Evolutionary conservation across 768 basidiomycete species (phyloP).

Genomic region (Kwoniella dejecticola): DNA sequence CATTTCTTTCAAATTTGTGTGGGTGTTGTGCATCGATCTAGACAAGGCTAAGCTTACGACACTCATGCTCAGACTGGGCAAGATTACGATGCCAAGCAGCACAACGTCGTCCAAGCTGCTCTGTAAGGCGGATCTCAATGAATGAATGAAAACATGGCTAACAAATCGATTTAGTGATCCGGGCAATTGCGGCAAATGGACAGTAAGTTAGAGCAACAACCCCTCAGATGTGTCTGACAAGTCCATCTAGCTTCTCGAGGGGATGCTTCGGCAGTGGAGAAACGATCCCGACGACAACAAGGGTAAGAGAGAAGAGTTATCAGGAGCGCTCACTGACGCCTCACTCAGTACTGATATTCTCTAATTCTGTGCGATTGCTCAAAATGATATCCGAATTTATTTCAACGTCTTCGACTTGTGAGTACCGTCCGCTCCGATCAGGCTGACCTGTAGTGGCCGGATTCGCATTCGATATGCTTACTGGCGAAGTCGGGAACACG

Average conservation of each 20-base stretch:
- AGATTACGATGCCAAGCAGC: slow-evolving; percentile 30
- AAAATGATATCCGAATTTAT: slow-evolving; percentile 82
- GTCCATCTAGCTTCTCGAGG: slow-evolving; percentile 69
- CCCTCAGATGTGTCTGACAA: no score
- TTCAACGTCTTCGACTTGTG: slow-evolving; percentile 26
- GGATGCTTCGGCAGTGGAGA: slow-evolving; percentile 69
- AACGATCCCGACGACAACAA: slow-evolving; percentile 67
- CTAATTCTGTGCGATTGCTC: slow-evolving; percentile 85
- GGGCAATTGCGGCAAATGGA: slow-evolving; percentile 52
- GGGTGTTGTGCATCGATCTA: background rate
- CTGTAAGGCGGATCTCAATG: slow-evolving; percentile 25
- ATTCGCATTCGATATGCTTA: slow-evolving; percentile 66
- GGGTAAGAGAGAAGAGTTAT: slow-evolving; percentile 23
- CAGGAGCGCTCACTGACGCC: background rate
- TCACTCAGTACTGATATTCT: slow-evolving; percentile 75
- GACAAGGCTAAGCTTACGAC: background rate
- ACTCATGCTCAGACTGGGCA: slow-evolving; percentile 29
- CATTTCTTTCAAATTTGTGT: slow-evolving; percentile 43
- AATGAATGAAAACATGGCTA: no score
- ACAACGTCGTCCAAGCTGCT: slow-evolving; percentile 34
- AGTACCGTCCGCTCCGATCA: background rate
- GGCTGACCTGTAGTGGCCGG: slow-evolving; percentile 35
- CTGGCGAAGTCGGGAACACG: slow-evolving; percentile 70
- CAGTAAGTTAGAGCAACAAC: slow-evolving; percentile 29
- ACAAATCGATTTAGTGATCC: slow-evolving; percentile 33